Evolutionary conservation across 306 rosid genomes (phyloP), one percentile per base, ranked within the genome.

Genomic region (Nissolia schottii): DNA sequence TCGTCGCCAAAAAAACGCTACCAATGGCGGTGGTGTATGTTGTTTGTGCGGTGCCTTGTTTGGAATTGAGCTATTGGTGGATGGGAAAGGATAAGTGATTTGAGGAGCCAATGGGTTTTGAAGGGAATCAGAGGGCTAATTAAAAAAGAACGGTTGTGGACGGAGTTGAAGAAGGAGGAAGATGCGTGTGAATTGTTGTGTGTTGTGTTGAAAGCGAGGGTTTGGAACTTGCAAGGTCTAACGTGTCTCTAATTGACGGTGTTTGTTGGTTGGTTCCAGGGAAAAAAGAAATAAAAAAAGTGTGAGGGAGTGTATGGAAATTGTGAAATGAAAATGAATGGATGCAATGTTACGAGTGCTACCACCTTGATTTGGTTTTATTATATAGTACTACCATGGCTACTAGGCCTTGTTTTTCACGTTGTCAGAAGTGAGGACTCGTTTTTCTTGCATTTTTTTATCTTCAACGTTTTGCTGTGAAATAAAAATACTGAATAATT

Each of bases 381-480:
- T n/a, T 5, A n/a, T 45, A 41, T 3, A 5, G 6, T 12, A 37
- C 3, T 37, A 37, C n/a, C 34, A 4, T 11, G 54, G 2, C 3
- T 11, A 50, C 14, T n/a, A 62, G 51, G 0, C 59, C 82, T 78
- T 78, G 78, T 78, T 78, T 64, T 64, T 45, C 82, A 78, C 82
- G 69, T 78, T 78, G 14, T 4, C 2, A 0, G 0, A 37, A 3
- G 8, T 37, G 51, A 9, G 6, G 15, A 0, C 46, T 70, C 67
- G 54, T 62, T 77, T 78, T 78, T 28, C 73, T 28, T 70, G 8
- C 67, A 6, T 70, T 78, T 70, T 19, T 10, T 20, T 12, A 10
- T 22, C 18, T 7, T 8, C 27, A 7, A 7, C 43, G 15, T 4
- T 45, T 45, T 45, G 11, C 3, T 8, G 14, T 37, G 11, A 37